Conservation (phyloP, 2,329 filamentous ascomycete genomes). For the Aspergillus transmontanensis region DNA sequence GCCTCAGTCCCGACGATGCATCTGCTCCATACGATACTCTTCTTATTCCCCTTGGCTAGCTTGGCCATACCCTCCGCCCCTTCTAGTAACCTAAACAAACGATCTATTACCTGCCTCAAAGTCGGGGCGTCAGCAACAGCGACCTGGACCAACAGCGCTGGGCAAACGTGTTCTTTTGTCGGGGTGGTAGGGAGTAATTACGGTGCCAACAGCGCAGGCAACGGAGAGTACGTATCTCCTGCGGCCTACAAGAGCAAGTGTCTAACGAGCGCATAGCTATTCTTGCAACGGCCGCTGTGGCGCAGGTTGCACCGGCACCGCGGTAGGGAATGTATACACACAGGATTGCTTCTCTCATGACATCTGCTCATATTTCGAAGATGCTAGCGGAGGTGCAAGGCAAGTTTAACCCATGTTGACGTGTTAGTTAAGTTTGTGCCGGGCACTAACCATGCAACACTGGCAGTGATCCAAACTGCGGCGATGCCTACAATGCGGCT, state of each 20-base stretch:
- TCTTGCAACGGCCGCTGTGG: slow-evolving; percentile 25
- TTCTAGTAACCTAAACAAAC: background rate
- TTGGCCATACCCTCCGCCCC: background rate
- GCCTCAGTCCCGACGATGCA: background rate
- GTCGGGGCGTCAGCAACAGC: background rate
- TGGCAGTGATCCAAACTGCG: background rate
- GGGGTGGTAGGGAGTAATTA: background rate
- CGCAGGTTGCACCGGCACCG: slow-evolving; percentile 16
- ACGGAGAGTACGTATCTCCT: background rate
- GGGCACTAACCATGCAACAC: background rate
- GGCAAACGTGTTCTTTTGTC: background rate
- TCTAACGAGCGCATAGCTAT: slow-evolving; percentile 9
- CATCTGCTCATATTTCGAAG: slow-evolving; percentile 22
- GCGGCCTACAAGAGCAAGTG: background rate
- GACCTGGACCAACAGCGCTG: background rate
- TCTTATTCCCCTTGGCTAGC: background rate
- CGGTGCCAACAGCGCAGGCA: background rate
- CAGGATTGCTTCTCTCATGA: slow-evolving; percentile 25
- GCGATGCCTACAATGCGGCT: background rate
- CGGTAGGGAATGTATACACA: slow-evolving; percentile 20
- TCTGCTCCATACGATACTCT: background rate
- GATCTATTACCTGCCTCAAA: background rate
- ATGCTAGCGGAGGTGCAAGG: slow-evolving; percentile 19
- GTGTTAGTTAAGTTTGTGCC: background rate
- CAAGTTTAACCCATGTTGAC: background rate